Base-by-base conservation (phyloP, 2,329 filamentous ascomycete genomes). In the Diaporthe caulivora region DNA sequence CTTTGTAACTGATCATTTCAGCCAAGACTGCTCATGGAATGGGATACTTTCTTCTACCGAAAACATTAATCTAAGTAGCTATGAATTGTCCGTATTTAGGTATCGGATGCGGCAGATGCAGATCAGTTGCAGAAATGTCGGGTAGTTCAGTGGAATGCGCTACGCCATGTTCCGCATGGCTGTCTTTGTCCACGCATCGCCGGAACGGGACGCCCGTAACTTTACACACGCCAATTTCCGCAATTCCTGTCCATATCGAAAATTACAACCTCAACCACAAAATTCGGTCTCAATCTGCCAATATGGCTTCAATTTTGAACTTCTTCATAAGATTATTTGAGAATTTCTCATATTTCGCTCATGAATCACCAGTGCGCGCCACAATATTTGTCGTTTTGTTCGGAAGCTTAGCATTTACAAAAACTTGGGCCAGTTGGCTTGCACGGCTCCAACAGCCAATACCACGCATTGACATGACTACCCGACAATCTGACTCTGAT, bases 151-250 rank as follows among this genome's bases (percentile, higher is more conserved):
- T 11, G 60, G 26, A 24, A 64, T 17, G 8, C 11, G 29, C 18
- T 1, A 34, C 42, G 40, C 42, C 42, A 64, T 29, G 49, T 13
- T 29, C 8, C 29, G 26, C 6, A 31, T 49, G 21, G 21, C 11
- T 10, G 60, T 49, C 60, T 64, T 64, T 64, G 60, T 64, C 18
- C 42, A 64, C 31, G 18, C 7, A 34, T 49, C 29, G 21, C 60
- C 60, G 60, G 42, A 49, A 24, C 11, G 3, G 34, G 29, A 64
- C 18, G 10, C 26, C 42, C n/a, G n/a, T n/a, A n/a, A n/a, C 26
- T 47, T 49, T 24, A 64, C 24, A n/a, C 17, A 29, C 11, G 4
- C 2, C 9, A 2, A 18, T 6, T 24, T 29, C 42, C 21, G 17
- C 37, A 9, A 9, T 2, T n/a, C 44, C 18, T 13, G 40, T 15